Conservation (phyloP, 1,139 yeast species). For the Nadsonia starkeyi-henricii region DNA sequence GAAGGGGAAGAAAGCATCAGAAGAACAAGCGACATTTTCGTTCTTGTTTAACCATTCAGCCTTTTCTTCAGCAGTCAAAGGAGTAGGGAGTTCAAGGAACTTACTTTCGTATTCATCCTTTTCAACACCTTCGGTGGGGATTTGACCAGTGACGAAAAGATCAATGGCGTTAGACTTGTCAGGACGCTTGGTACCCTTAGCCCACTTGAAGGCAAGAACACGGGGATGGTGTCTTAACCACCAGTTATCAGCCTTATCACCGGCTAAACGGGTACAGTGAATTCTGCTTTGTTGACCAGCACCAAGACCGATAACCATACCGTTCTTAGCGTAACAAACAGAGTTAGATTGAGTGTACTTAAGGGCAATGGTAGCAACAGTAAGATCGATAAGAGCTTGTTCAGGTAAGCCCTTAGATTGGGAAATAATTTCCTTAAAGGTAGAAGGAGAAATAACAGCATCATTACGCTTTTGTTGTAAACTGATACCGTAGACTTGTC, state of each 20-base stretch:
- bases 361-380: slow-evolving; percentile 92
- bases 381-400: slow-evolving; percentile 83
- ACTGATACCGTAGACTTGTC: slow-evolving; percentile 92
- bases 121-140: slow-evolving; percentile 88
- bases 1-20: slow-evolving; percentile 99
- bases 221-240: slow-evolving; percentile 98
- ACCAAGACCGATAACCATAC: slow-evolving; percentile 97
- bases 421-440: slow-evolving; percentile 87
- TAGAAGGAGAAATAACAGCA: slow-evolving; percentile 77
- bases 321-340: slow-evolving; percentile 94
- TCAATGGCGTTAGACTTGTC: slow-evolving; percentile 97
- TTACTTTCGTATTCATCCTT: slow-evolving; percentile 82
- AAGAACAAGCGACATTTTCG: slow-evolving; percentile 75
- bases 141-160: slow-evolving; percentile 77
- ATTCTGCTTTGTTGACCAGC: slow-evolving; percentile 99
- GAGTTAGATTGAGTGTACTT: slow-evolving; percentile 97
- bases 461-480: slow-evolving; percentile 96
- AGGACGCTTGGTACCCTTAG: slow-evolving; percentile 95
- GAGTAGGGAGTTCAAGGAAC: slow-evolving; percentile 70
- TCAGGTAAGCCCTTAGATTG: slow-evolving; percentile 75
- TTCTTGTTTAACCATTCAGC: slow-evolving; percentile 72
- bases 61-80: slow-evolving; percentile 73
- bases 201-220: slow-evolving; percentile 90
- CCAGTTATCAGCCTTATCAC: slow-evolving; percentile 99
- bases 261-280: slow-evolving; percentile 97